A percentile compares a stretch with the other conserved stretches of the same genome.
phyloP scores from a whole-genome alignment of 2,329 filamentous ascomycete genomes.

The Cryoendolithus antarcticus region DNA sequence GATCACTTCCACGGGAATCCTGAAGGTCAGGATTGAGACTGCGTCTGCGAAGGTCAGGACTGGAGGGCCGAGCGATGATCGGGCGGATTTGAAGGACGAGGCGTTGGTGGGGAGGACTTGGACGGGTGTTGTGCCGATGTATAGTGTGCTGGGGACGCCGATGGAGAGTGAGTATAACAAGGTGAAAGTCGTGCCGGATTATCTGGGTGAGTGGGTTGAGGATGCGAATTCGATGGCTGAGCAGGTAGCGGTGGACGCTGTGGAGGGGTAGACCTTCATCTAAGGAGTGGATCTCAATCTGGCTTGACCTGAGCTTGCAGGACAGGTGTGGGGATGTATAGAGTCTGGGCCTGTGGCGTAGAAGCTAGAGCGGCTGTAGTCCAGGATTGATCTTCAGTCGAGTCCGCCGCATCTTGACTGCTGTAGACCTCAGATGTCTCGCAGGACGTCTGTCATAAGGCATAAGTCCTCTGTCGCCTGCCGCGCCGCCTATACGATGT shows the following conservation, averaged over 20 bases:
- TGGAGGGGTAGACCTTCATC: slow-evolving; percentile 9
- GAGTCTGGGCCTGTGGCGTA: no score
- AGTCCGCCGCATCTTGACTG: no score
- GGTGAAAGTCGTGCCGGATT: slow-evolving; percentile 46
- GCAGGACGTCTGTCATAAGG: no score
- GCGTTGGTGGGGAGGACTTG: slow-evolving; percentile 41
- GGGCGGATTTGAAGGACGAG: slow-evolving; percentile 39
- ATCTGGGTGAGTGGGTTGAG: slow-evolving; percentile 45
- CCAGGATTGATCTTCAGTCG: no score
- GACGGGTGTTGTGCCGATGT: slow-evolving; percentile 54
- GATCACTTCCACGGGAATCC: slow-evolving; percentile 60
- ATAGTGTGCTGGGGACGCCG: slow-evolving; percentile 51
- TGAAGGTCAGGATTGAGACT: slow-evolving; percentile 54
- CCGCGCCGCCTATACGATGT: no score
- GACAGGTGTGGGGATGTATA: no score
- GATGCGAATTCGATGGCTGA: slow-evolving; percentile 31
- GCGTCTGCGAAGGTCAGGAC: slow-evolving; percentile 65
- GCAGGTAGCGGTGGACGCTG: slow-evolving; percentile 22
- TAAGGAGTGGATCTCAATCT: no score
- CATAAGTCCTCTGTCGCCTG: no score
- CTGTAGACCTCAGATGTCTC: no score
- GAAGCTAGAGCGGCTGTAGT: no score
- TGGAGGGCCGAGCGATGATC: slow-evolving; percentile 52
- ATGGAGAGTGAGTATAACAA: slow-evolving; percentile 45
- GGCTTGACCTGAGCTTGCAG: no score